Conservation (phyloP, 495 filamentous ascomycete species). For the Penicillium bovifimosum region DNA sequence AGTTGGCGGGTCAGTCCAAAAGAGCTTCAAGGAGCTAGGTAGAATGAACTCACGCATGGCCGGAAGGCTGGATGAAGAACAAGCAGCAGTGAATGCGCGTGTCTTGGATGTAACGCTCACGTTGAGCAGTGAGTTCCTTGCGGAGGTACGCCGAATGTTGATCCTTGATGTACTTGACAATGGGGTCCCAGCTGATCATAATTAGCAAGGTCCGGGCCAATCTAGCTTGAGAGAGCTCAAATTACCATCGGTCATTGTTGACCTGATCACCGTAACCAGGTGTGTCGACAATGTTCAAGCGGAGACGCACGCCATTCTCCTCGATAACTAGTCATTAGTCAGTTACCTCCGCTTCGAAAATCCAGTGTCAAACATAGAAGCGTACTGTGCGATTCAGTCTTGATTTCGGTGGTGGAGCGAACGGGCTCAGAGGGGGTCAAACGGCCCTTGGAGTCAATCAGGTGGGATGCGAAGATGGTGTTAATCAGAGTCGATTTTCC, state of each 20-base stretch:
- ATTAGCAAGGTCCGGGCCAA: slow-evolving; percentile 22
- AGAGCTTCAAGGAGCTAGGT: background rate
- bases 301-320: slow-evolving; percentile 81
- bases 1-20: background rate
- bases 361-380: background rate
- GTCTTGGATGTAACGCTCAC: slow-evolving; percentile 98
- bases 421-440: slow-evolving; percentile 86
- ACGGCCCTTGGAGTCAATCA: slow-evolving; percentile 97
- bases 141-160: slow-evolving; percentile 99
- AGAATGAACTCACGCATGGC: slow-evolving; percentile 65
- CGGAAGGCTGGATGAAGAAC: slow-evolving; percentile 99
- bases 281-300: slow-evolving; percentile 76
- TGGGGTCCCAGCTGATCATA: slow-evolving; percentile 68
- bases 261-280: slow-evolving; percentile 77
- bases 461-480: slow-evolving; percentile 99
- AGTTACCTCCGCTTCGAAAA: slow-evolving; percentile 11
- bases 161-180: slow-evolving; percentile 99
- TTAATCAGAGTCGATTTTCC: slow-evolving; percentile 99
- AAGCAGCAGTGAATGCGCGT: slow-evolving; percentile 99
- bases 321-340: slow-evolving; percentile 67
- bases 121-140: slow-evolving; percentile 99
- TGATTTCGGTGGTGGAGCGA: slow-evolving; percentile 95
- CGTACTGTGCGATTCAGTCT: slow-evolving; percentile 86
- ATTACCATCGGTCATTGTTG: slow-evolving; percentile 74
- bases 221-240: slow-evolving; percentile 1